phyloP scores from a whole-genome alignment of 495 filamentous ascomycete species.

The Mycothermus thermophilus region DNA sequence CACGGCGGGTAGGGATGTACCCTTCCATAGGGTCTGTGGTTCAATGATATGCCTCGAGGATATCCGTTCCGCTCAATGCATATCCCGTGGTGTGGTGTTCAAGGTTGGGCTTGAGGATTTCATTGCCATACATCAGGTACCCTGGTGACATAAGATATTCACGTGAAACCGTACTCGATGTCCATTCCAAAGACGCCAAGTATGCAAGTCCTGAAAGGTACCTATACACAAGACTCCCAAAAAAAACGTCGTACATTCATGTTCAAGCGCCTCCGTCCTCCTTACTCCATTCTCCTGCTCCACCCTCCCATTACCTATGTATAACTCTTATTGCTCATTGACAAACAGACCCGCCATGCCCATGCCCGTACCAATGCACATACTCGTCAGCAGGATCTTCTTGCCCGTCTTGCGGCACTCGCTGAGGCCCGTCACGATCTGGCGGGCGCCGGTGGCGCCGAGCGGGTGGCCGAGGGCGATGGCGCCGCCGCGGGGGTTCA shows the following conservation, averaged over 20 bases:
- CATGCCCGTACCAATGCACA: slow-evolving; percentile 73
- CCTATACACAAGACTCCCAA: background rate
- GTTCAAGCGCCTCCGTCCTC: background rate
- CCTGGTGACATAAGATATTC: no score
- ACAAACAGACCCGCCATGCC: slow-evolving; percentile 81
- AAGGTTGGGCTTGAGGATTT: no score
- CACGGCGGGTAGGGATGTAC: no score
- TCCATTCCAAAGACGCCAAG: no score
- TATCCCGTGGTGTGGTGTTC: no score
- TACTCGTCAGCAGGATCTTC: slow-evolving; percentile 71
- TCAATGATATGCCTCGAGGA: no score
- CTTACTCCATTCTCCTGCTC: background rate
- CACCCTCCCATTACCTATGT: no score
- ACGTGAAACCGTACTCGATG: no score
- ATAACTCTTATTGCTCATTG: slow-evolving; percentile 51
- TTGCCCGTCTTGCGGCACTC: slow-evolving; percentile 66
- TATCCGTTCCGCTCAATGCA: no score
- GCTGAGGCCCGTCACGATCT: slow-evolving; percentile 74
- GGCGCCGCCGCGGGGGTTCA: slow-evolving; percentile 78
- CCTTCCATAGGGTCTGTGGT: no score
- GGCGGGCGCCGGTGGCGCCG: slow-evolving; percentile 65
- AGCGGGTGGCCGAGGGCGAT: slow-evolving; percentile 69
- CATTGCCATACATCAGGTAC: no score
- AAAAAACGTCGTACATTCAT: background rate
- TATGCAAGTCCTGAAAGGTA: background rate